A percentile compares a stretch with the other conserved stretches of the same genome.
Conservation (phyloP, 177 flowering plant genomes). For the Vitis hybrid region DNA sequence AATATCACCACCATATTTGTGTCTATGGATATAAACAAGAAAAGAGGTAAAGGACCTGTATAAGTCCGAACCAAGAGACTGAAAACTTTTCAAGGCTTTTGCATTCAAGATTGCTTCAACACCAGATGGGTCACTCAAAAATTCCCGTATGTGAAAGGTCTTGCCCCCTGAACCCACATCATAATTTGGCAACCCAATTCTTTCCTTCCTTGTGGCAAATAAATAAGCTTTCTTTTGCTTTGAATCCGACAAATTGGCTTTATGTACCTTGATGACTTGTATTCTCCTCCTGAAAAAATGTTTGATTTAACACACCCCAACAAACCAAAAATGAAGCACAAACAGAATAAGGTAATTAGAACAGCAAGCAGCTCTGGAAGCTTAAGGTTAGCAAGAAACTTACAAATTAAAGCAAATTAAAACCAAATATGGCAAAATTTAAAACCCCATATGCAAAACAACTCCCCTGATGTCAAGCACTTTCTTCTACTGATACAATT, state of each 20-base stretch:
- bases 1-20: not conserved
- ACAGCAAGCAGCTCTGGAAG: too few relatives aligned
- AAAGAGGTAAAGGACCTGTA: slow-evolving; percentile 42
- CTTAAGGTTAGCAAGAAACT: too few relatives aligned
- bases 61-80: slow-evolving; percentile 47
- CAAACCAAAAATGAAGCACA: not conserved
- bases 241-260: slow-evolving; percentile 25
- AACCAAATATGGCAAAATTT: too few relatives aligned
- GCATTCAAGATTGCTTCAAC: slow-evolving; percentile 61
- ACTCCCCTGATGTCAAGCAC: not conserved
- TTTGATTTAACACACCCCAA: not conserved
- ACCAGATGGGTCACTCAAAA: slow-evolving; percentile 65
- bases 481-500: not conserved
- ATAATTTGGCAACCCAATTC: slow-evolving; percentile 45
- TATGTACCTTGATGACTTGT: slow-evolving; percentile 18
- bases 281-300: slow-evolving; percentile 27
- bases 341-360: not conserved
- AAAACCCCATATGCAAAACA: not conserved
- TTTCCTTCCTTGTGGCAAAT: slow-evolving; percentile 50
- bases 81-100: slow-evolving; percentile 46
- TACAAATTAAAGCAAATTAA: too few relatives aligned
- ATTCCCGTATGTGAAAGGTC: slow-evolving; percentile 45
- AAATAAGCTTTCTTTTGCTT: slow-evolving; percentile 51
- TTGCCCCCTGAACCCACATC: slow-evolving; percentile 22
- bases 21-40: not conserved